Evolutionary conservation across 2,329 filamentous ascomycete species (phyloP).

Genomic region (Neonectria punicea): DNA sequence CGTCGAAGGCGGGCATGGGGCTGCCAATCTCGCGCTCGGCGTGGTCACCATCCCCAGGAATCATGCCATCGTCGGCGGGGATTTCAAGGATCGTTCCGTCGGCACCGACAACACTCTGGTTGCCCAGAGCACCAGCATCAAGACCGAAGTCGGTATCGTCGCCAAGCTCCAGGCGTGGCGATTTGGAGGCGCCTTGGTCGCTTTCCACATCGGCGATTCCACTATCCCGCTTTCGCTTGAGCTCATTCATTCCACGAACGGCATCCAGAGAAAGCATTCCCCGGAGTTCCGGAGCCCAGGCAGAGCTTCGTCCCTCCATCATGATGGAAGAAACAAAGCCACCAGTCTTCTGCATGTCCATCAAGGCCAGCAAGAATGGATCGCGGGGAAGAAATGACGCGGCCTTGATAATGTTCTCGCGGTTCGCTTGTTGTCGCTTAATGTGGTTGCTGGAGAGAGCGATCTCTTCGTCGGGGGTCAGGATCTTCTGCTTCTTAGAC

Average conservation of each 20-base stretch:
- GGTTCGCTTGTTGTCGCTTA: slow-evolving; percentile 86
- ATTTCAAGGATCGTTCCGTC: slow-evolving; percentile 75
- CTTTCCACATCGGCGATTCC: slow-evolving; percentile 83
- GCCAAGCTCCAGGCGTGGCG: slow-evolving; percentile 74
- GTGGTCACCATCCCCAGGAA: slow-evolving; percentile 58
- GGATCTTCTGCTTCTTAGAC: slow-evolving; percentile 79
- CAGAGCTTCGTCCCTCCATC: slow-evolving; percentile 78
- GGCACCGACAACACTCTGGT: slow-evolving; percentile 63
- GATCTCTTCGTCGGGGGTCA: slow-evolving; percentile 84
- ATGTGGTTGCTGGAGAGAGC: slow-evolving; percentile 81
- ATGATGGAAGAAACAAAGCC: slow-evolving; percentile 90
- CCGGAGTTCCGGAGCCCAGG: slow-evolving; percentile 92
- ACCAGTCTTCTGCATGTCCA: slow-evolving; percentile 92
- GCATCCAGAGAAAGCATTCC: slow-evolving; percentile 91
- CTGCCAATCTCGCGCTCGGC: slow-evolving; percentile 56
- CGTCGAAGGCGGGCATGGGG: slow-evolving; percentile 75
- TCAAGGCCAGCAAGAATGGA: slow-evolving; percentile 84
- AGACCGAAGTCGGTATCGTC: slow-evolving; percentile 69
- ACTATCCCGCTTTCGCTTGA: slow-evolving; percentile 94
- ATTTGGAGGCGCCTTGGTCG: slow-evolving; percentile 72
- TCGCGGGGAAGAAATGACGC: slow-evolving; percentile 88
- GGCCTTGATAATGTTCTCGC: slow-evolving; percentile 85
- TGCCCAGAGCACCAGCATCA: slow-evolving; percentile 60
- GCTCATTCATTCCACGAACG: slow-evolving; percentile 78
- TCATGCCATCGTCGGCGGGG: slow-evolving; percentile 65